A percentile compares a stretch with the other conserved stretches of the same genome.
Conservation (phyloP, 495 filamentous ascomycete species). For the Aspergillus sparsus region DNA sequence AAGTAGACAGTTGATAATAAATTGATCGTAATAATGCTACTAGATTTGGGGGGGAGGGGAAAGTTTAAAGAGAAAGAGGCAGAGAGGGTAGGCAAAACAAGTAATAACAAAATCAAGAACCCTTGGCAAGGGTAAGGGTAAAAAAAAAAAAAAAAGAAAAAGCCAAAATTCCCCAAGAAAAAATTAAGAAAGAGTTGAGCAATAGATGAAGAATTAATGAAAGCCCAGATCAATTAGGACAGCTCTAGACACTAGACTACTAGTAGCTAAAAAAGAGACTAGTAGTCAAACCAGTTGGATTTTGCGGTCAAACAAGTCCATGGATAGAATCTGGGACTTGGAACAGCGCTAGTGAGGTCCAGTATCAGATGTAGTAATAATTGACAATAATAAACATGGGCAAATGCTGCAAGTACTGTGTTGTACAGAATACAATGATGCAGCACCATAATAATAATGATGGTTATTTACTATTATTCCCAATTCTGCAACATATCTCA, state of each 20-base stretch:
- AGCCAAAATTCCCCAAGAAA: conserved; percentile 12
- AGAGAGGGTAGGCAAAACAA: conserved; percentile 13
- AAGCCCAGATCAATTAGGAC: conserved; percentile 28
- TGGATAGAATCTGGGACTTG: conserved; percentile 23
- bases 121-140: conserved; percentile 13
- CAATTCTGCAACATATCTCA: conserved; percentile 10
- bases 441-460: background rate
- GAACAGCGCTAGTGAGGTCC: conserved; percentile 26
- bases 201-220: conserved; percentile 14
- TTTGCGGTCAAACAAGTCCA: conserved; percentile 30
- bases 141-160: conserved; percentile 19
- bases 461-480: conserved; percentile 3
- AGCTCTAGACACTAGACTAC: conserved; percentile 21
- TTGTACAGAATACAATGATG: conserved; percentile 11
- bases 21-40: conserved; percentile 14
- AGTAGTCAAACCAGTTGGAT: conserved; percentile 18
- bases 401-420: background rate
- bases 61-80: conserved; percentile 8
- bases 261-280: conserved; percentile 2
- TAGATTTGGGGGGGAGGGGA: conserved; percentile 9
- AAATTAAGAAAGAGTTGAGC: conserved; percentile 12
- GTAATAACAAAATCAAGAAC: conserved; percentile 18
- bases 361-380: conserved; percentile 34
- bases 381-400: conserved; percentile 24
- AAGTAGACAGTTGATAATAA: conserved; percentile 5